A percentile compares a stretch with the other conserved stretches of the same genome.
Evolutionary conservation across 192 early-diverging fungal genomes (phyloP).

Genomic region (Podila epigama): DNA sequence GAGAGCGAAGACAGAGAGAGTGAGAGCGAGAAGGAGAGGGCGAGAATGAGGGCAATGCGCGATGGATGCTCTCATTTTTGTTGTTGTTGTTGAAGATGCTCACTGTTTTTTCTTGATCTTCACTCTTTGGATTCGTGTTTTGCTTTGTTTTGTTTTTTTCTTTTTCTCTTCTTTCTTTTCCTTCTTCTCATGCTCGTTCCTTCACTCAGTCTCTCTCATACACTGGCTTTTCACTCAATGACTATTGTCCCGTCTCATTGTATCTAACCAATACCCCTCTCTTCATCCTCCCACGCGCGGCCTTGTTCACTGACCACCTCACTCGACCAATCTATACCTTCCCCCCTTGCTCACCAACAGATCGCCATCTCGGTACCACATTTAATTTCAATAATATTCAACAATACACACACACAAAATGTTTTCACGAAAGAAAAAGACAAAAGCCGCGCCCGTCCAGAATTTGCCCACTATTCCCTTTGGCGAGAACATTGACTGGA

Average conservation of each 20-base stretch:
- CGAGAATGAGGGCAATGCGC: no score
- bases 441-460: slow-evolving; percentile 11
- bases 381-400: no score
- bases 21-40: no score
- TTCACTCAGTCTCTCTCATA: background rate
- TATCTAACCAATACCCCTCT: background rate
- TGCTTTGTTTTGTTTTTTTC: background rate
- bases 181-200: background rate
- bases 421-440: background rate
- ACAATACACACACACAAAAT: slow-evolving; percentile 2
- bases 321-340: background rate
- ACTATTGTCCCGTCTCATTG: background rate
- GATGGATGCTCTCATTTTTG: no score
- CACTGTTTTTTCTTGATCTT: no score
- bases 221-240: no score
- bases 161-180: background rate
- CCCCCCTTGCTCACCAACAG: background rate
- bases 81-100: no score
- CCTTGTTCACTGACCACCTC: background rate
- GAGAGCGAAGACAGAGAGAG: no score
- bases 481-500: slow-evolving; percentile 30
- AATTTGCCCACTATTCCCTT: background rate
- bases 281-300: background rate
- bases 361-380: background rate
- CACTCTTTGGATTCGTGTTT: no score